These are phyloP conservation scores for Vigna unguiculata DNA, from an alignment of 306 rosid genomes.

Conservation along the genomic window DNA sequence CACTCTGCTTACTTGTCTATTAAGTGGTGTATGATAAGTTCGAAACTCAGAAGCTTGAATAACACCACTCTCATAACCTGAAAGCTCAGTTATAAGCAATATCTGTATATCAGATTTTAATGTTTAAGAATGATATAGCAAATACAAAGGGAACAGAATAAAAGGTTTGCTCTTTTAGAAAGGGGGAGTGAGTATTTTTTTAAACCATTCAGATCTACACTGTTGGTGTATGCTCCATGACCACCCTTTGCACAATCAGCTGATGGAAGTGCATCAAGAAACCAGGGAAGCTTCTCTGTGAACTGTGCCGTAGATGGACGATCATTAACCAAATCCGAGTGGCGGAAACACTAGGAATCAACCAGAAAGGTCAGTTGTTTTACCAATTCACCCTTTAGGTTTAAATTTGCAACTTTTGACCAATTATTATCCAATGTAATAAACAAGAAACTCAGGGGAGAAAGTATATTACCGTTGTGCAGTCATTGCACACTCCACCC, in stretches of 20 bases:
- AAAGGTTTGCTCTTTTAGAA: conserved; percentile 27
- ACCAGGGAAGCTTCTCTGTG: conserved; percentile 98
- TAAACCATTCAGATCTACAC: conserved; percentile 89
- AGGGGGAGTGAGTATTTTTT: conserved; percentile 35
- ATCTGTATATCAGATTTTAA: conserved; percentile 32
- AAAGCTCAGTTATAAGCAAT: conserved; percentile 46
- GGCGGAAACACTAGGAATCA: conserved; percentile 88
- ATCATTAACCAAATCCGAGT: conserved; percentile 84
- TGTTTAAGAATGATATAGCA: conserved; percentile 20
- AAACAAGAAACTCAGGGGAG: conserved; percentile 29
- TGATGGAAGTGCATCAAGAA: conserved; percentile 93
- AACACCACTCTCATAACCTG: conserved; percentile 83
- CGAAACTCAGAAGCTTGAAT: conserved; percentile 94
- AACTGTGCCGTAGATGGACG: conserved; percentile 94
- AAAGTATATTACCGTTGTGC: conserved; percentile 82
- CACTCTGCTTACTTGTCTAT: conserved; percentile 70
- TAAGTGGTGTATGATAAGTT: conserved; percentile 94
- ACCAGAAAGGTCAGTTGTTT: conserved; percentile 50
- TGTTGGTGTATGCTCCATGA: conserved; percentile 98
- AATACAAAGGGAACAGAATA: conserved; percentile 39
- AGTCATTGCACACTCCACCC: conserved; percentile 91
- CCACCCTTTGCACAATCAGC: conserved; percentile 99
- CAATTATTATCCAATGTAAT: conserved; percentile 36
- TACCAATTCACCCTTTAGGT: conserved; percentile 30
- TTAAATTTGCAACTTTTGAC: conserved; percentile 25